phyloP scores from a whole-genome alignment of 192 early-diverging fungal genomes.

The Coemansia sp. region DNA sequence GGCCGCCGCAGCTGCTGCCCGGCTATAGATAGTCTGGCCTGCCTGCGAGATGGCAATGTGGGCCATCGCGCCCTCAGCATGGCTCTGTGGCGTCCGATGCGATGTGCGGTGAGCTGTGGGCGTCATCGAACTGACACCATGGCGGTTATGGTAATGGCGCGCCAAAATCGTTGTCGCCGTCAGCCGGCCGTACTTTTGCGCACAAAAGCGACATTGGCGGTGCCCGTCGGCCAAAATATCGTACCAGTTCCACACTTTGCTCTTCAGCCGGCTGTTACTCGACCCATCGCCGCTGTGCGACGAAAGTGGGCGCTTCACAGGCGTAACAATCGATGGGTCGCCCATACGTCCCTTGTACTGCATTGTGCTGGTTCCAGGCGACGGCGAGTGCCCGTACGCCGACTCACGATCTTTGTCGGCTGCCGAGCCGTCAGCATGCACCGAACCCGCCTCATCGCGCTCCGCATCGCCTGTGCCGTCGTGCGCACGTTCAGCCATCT shows the following conservation, averaged over 20 bases:
- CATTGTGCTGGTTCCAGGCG: slow-evolving; percentile 11
- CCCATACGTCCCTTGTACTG: slow-evolving; percentile 25
- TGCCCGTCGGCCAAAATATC: slow-evolving; percentile 42
- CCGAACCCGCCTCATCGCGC: slow-evolving; percentile 7
- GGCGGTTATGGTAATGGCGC: slow-evolving; percentile 50
- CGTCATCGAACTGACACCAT: slow-evolving; percentile 32
- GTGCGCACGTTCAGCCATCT: slow-evolving; percentile 7
- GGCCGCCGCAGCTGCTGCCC: slow-evolving; percentile 37
- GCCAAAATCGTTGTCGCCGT: slow-evolving; percentile 54
- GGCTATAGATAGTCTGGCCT: slow-evolving; percentile 28
- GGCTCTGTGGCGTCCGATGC: background rate
- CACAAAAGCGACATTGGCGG: slow-evolving; percentile 50
- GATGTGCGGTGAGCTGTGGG: slow-evolving; percentile 21
- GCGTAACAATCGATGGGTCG: slow-evolving; percentile 20
- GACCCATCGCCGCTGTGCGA: slow-evolving; percentile 19
- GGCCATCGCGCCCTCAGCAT: slow-evolving; percentile 2
- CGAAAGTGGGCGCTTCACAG: slow-evolving; percentile 31
- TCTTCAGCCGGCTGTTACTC: slow-evolving; percentile 44
- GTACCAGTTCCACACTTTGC: slow-evolving; percentile 55
- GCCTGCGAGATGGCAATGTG: slow-evolving; percentile 31
- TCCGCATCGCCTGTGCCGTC: background rate
- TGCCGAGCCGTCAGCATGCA: background rate
- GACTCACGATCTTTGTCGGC: slow-evolving; percentile 12
- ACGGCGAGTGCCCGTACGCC: slow-evolving; percentile 18
- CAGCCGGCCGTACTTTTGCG: slow-evolving; percentile 49